Percentiles rank a stretch among this genome's conserved stretches.
Conservation (phyloP, 371 early-diverging fungal genomes). For the Apophysomyces variabilis region DNA sequence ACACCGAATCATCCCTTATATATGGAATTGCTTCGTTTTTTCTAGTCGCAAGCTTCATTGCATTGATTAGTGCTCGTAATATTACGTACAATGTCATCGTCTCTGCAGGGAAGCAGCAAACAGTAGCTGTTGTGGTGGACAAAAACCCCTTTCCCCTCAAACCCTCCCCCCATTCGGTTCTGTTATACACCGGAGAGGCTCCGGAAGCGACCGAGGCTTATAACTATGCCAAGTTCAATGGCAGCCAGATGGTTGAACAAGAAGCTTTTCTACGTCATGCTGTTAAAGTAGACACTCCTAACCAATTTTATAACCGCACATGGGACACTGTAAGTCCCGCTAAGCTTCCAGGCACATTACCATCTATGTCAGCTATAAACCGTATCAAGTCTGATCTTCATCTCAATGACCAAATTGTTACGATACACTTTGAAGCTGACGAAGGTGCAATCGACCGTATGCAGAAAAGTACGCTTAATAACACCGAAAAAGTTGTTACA, state of each 20-base stretch:
- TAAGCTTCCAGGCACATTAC: conserved; percentile 17
- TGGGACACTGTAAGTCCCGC: conserved; percentile 23
- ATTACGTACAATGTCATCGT: conserved; percentile 12
- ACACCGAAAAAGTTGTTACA: conserved; percentile 9
- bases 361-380: conserved; percentile 22
- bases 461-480: conserved; percentile 11
- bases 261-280: conserved; percentile 23
- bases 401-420: conserved; percentile 29
- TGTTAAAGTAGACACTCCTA: conserved; percentile 13
- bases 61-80: background rate
- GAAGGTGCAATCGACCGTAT: conserved; percentile 19
- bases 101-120: background rate
- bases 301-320: conserved; percentile 32
- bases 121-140: conserved; percentile 18
- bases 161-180: conserved; percentile 1
- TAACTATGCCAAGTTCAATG: conserved; percentile 20
- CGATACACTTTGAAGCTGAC: conserved; percentile 22
- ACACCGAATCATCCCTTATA: too few relatives aligned
- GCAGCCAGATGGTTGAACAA: conserved; percentile 16
- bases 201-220: conserved; percentile 27
- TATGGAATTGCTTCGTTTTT: background rate
- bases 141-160: conserved; percentile 5
- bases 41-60: background rate
- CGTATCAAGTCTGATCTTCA: conserved; percentile 28
- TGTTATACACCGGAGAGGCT: conserved; percentile 21